A percentile compares a stretch with the other conserved stretches of the same genome.
Evolutionary conservation across 1,139 yeast genomes (phyloP).

Genomic region (Barnettozyma hawaiiensis): DNA sequence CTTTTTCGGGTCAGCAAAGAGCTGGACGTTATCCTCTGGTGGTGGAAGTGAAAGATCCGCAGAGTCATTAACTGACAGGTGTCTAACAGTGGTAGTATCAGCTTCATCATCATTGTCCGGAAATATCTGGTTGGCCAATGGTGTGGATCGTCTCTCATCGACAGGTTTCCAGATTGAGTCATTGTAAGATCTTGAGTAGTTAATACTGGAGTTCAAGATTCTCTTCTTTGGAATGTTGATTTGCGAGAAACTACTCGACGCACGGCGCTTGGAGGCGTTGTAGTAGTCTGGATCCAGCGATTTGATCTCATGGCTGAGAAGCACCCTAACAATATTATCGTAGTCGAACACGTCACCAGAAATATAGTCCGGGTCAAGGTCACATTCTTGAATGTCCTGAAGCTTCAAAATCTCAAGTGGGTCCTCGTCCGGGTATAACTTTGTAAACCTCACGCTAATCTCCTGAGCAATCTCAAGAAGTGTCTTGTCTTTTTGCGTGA

Average conservation of each 20-base stretch:
- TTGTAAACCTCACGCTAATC: conserved; percentile 44
- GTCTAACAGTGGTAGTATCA: conserved; percentile 12
- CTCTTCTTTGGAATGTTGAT: conserved; percentile 24
- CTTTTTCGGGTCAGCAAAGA: conserved; percentile 22
- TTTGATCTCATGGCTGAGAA: conserved; percentile 39
- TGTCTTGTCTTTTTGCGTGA: conserved; percentile 43
- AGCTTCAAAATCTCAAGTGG: conserved; percentile 47
- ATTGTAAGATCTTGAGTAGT: conserved; percentile 7
- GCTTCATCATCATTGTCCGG: conserved; percentile 26
- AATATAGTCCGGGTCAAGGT: conserved; percentile 68
- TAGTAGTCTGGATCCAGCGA: conserved; percentile 11
- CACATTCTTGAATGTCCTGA: conserved; percentile 63
- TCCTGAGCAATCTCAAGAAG: conserved; percentile 47
- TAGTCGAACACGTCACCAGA: conserved; percentile 57
- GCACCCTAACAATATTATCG: conserved; percentile 50
- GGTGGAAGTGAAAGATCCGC: conserved; percentile 25
- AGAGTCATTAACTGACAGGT: conserved; percentile 19
- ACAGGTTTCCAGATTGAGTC: conserved; percentile 19
- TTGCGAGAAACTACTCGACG: conserved; percentile 17
- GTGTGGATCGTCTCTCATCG: conserved; percentile 29
- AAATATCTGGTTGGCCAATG: conserved; percentile 33
- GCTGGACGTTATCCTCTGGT: conserved; percentile 19
- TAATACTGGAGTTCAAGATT: neutral
- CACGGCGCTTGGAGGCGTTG: conserved; percentile 16
- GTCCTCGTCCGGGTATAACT: conserved; percentile 58